Percentiles rank a stretch among this genome's conserved stretches.
These are phyloP conservation scores for Phaeosphaeria sp. DNA, from an alignment of 2,329 filamentous ascomycete genomes.

Conservation along the genomic window DNA sequence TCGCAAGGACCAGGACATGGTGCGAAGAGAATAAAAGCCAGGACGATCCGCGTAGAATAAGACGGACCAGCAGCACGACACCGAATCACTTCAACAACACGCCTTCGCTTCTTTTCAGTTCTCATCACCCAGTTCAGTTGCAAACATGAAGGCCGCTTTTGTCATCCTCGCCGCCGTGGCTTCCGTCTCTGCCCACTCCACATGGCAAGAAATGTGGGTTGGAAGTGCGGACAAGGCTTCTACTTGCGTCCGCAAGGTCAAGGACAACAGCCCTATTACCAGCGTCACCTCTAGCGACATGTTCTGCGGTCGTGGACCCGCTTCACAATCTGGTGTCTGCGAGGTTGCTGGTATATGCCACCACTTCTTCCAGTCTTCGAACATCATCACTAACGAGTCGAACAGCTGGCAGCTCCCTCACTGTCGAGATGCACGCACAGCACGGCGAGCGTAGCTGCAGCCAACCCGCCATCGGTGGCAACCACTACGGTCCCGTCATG, in stretches of 20 bases:
- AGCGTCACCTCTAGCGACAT: slow-evolving; percentile 40
- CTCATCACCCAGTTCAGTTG: neutral
- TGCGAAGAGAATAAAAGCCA: slow-evolving; percentile 18
- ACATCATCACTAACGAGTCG: slow-evolving; percentile 12
- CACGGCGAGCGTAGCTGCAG: slow-evolving; percentile 40
- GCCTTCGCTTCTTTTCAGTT: slow-evolving; percentile 11
- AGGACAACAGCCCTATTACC: slow-evolving; percentile 44
- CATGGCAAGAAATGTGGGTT: slow-evolving; percentile 49
- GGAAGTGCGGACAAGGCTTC: slow-evolving; percentile 39
- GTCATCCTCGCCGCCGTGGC: slow-evolving; percentile 42
- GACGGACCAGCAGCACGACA: slow-evolving; percentile 1
- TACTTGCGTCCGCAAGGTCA: slow-evolving; percentile 40
- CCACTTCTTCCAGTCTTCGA: neutral
- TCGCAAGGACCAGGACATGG: neutral
- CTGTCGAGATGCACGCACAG: slow-evolving; percentile 49
- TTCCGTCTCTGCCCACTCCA: slow-evolving; percentile 46
- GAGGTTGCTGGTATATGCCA: slow-evolving; percentile 40
- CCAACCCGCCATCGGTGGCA: slow-evolving; percentile 45
- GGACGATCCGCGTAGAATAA: neutral
- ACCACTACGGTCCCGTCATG: slow-evolving; percentile 47
- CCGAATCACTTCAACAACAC: slow-evolving; percentile 5
- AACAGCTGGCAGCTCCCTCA: slow-evolving; percentile 40
- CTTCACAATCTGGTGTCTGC: slow-evolving; percentile 32
- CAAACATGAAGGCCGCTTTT: slow-evolving; percentile 41
- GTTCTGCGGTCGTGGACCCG: slow-evolving; percentile 45